These are phyloP conservation scores for Neotropicomus parvogracilis DNA, from an alignment of 1,284 basidiomycete genomes.

Conservation along the genomic window DNA sequence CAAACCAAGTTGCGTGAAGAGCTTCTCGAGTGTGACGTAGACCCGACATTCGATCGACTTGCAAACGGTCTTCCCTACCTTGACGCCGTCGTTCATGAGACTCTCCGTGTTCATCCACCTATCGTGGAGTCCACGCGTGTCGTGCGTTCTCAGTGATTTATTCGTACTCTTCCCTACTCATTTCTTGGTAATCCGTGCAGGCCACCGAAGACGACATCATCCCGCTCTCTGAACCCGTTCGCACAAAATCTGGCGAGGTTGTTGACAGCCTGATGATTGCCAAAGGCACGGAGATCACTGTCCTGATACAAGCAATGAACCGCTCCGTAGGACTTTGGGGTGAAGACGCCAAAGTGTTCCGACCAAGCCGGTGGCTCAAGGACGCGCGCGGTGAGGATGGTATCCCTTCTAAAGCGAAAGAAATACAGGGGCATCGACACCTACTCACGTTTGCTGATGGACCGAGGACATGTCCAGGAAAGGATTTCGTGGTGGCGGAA, in stretches of 20 bases:
- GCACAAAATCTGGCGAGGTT: constrained; percentile 34
- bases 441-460: constrained; percentile 42
- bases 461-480: constrained; percentile 40
- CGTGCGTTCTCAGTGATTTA: constrained; percentile 17
- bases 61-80: constrained; percentile 18
- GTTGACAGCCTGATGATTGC: constrained; percentile 40
- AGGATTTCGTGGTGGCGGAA: constrained; percentile 39
- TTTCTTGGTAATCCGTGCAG: constrained; percentile 30
- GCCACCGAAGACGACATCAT: constrained; percentile 49
- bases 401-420: constrained; percentile 30
- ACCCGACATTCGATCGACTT: constrained; percentile 20
- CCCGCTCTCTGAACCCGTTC: too few species aligned
- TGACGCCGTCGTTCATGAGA: constrained; percentile 26
- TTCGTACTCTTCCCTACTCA: not conserved
- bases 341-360: constrained; percentile 34
- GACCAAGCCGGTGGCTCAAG: constrained; percentile 39
- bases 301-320: constrained; percentile 46
- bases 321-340: constrained; percentile 47
- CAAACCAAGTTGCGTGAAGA: constrained; percentile 10
- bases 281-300: constrained; percentile 42
- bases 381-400: constrained; percentile 5
- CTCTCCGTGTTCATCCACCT: constrained; percentile 10
- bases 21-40: constrained; percentile 1
- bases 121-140: constrained; percentile 38
- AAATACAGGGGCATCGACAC: constrained; percentile 40